Conservation (phyloP, 768 basidiomycete species). For the Coprinopsis marcescibilis region DNA sequence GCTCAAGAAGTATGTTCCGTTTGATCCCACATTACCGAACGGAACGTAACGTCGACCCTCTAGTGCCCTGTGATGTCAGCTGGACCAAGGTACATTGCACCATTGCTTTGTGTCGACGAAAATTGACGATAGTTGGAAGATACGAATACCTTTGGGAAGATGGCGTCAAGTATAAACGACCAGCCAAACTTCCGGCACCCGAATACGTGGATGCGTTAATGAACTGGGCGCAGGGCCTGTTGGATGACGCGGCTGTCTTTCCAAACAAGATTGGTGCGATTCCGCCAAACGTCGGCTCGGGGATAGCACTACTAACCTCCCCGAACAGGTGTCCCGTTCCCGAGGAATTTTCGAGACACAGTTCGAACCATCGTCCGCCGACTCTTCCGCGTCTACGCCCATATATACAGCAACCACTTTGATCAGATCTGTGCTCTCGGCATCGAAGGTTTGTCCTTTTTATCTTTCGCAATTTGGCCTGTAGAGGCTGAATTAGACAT, state of each 20-base stretch:
- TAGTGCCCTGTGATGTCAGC: conserved; percentile 97
- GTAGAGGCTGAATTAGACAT: conserved; percentile 2
- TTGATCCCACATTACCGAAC: background rate
- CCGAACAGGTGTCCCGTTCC: conserved; percentile 77
- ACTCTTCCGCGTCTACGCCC: conserved; percentile 95
- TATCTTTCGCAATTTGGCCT: background rate
- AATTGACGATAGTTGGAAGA: conserved; percentile 30
- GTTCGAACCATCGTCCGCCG: conserved; percentile 89
- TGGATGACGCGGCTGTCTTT: conserved; percentile 91
- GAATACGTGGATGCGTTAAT: conserved; percentile 97
- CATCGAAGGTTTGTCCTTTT: conserved; percentile 73
- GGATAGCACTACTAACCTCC: conserved; percentile 1
- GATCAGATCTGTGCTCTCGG: conserved; percentile 97
- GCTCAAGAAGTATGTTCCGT: conserved; percentile 67
- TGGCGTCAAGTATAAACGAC: conserved; percentile 77
- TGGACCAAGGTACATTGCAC: conserved; percentile 73
- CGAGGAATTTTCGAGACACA: conserved; percentile 82
- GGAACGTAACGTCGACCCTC: background rate
- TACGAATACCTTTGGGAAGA: conserved; percentile 97
- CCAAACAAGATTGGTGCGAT: conserved; percentile 87
- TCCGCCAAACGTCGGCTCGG: background rate
- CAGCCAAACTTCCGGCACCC: conserved; percentile 90
- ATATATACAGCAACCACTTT: conserved; percentile 98
- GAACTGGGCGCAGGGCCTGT: conserved; percentile 93
- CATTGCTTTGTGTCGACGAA: conserved; percentile 19